These are phyloP conservation scores for Nidula microcarpa DNA, from an alignment of 768 basidiomycete species.

Conservation along the genomic window DNA sequence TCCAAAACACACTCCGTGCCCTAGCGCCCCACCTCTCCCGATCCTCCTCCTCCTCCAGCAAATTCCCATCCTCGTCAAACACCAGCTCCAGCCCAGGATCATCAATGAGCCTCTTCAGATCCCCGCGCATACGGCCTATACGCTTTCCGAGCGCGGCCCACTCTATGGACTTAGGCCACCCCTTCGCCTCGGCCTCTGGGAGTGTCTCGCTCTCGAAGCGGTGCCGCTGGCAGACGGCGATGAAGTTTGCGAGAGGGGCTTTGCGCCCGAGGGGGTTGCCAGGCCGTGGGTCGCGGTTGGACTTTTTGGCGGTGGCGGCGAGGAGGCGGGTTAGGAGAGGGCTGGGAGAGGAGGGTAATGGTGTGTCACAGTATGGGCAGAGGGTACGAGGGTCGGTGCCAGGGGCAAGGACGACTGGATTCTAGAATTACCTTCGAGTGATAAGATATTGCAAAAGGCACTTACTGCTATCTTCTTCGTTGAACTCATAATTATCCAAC, in stretches of 20 bases:
- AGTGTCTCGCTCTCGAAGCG: constrained; percentile 71
- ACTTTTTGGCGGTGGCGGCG: constrained; percentile 45
- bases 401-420: too few species aligned
- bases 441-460: too few species aligned
- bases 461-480: constrained; percentile 7
- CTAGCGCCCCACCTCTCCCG: constrained; percentile 24
- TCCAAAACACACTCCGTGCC: constrained; percentile 60
- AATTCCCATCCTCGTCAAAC: constrained; percentile 14
- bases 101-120: constrained; percentile 48
- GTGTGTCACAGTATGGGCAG: constrained; percentile 81
- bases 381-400: constrained; percentile 58
- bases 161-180: constrained; percentile 77
- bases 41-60: constrained; percentile 13
- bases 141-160: constrained; percentile 54
- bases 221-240: constrained; percentile 74
- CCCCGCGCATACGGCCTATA: constrained; percentile 44
- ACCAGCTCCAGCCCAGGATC: constrained; percentile 31
- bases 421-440: too few species aligned
- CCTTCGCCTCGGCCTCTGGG: constrained; percentile 64
- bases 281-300: constrained; percentile 59
- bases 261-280: constrained; percentile 63
- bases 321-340: constrained; percentile 55
- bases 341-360: constrained; percentile 60
- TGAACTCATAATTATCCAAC: constrained; percentile 3
- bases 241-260: constrained; percentile 54